Evolutionary conservation across 768 basidiomycete genomes (phyloP), one percentile per base, ranked within the genome.

Genomic region (Hericium alpestre): DNA sequence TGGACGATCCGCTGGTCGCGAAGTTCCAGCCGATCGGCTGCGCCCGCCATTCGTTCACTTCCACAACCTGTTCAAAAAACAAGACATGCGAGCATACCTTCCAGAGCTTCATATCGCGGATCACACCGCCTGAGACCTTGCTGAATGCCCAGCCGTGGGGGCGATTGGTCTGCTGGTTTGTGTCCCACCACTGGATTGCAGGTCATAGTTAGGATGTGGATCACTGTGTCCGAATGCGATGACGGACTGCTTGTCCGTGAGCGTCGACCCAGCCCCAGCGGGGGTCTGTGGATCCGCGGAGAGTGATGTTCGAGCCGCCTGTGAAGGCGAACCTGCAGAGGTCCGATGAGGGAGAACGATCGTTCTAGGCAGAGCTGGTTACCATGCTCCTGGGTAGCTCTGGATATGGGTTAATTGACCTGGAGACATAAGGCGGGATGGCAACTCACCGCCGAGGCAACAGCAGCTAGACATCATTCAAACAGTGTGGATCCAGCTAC

Each of bases 181-280:
- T 70, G 61, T 81, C 74, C 80, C 82, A 83, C 82, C 83, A 84
- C 80, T 82, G 46, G 48, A 50, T 51, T 20, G 22, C 11, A 46
- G n/a, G 43, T 20, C n/a, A 20, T 7, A 18, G 18, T 15, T 2
- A 40, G 13, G 2, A n/a, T 38, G 6, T 38, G 23, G 18, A 41
- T 51, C 49, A 37, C n/a, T 16, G 13, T 13, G 0, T 15, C 20
- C 51, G 12, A 43, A 27, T 37, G 12, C 37, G 20, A 41, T 7
- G 10, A 20, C 25, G 18, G 53, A 68, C 67, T 20, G 65, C 62
- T 56, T 83, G 80, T 1, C 83, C 83, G 53, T 84, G 77, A 1
- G 72, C 79, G 60, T 83, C 77, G 0, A 85, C 74, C 82, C 82
- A 84, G n/a, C 83, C 82, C 79, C 79, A 80, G 3, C 79, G 58